phyloP scores from a whole-genome alignment of 2,329 filamentous ascomycete species.

The Nigrospora osmanthi region DNA sequence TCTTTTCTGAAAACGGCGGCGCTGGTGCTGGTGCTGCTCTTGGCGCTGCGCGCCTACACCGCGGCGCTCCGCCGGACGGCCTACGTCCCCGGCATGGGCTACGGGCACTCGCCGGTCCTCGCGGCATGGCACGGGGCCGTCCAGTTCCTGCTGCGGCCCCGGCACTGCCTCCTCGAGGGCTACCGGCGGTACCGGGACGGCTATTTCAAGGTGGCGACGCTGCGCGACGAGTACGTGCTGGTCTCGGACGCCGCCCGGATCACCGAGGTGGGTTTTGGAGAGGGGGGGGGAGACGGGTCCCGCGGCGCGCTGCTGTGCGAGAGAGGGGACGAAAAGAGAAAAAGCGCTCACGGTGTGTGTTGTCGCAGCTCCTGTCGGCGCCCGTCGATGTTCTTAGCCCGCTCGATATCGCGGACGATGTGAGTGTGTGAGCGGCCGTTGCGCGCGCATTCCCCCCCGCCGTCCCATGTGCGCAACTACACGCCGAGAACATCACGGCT shows the following conservation, averaged over 20 bases:
- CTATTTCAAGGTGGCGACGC: background rate
- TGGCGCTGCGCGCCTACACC: too few species aligned
- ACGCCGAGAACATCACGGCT: background rate
- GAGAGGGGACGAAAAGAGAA: too few species aligned
- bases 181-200: background rate
- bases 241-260: background rate
- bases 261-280: background rate
- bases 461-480: background rate
- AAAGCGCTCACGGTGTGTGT: too few species aligned
- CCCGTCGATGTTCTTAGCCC: background rate
- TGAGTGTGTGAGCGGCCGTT: background rate
- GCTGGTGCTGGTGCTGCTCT: too few species aligned
- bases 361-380: background rate
- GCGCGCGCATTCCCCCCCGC: background rate
- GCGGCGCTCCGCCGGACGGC: background rate
- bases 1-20: too few species aligned
- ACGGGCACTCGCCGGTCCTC: background rate
- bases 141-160: slow-evolving; percentile 1
- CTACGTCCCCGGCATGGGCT: background rate
- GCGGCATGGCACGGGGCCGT: background rate
- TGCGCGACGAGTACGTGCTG: background rate
- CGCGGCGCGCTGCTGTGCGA: too few species aligned
- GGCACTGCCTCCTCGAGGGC: background rate
- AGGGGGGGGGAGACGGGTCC: too few species aligned
- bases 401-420: background rate